A percentile compares a stretch with the other conserved stretches of the same genome.
phyloP scores from a whole-genome alignment of 306 rosid species.

The Begonia loranthoides region DNA sequence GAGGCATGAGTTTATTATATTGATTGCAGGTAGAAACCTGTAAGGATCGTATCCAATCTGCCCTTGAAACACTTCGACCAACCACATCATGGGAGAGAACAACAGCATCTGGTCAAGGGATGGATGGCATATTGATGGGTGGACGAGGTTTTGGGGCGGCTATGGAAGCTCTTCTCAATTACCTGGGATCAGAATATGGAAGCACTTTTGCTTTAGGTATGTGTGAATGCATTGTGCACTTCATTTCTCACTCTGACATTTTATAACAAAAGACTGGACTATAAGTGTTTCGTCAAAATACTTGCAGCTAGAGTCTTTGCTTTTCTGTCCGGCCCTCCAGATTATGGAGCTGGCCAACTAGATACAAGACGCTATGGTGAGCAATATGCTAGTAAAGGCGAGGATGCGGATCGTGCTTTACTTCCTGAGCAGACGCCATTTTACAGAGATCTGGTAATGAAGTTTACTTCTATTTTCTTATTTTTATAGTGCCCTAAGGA shows the following conservation, averaged over 20 bases:
- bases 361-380: slow-evolving; percentile 93
- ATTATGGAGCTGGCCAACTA: slow-evolving; percentile 89
- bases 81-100: slow-evolving; percentile 98
- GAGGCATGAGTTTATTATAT: slow-evolving; percentile 11
- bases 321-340: slow-evolving; percentile 90
- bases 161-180: slow-evolving; percentile 81
- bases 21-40: slow-evolving; percentile 71
- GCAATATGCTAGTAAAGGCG: slow-evolving; percentile 97
- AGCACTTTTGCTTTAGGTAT: slow-evolving; percentile 92
- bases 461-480: slow-evolving; percentile 4
- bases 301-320: slow-evolving; percentile 88
- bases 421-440: slow-evolving; percentile 97
- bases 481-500: slow-evolving; percentile 7
- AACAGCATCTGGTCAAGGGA: slow-evolving; percentile 70
- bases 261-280: background rate
- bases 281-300: slow-evolving; percentile 5
- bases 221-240: background rate
- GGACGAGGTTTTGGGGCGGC: slow-evolving; percentile 94
- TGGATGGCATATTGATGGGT: slow-evolving; percentile 86
- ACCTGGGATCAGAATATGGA: slow-evolving; percentile 96
- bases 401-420: slow-evolving; percentile 93
- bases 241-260: background rate
- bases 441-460: slow-evolving; percentile 73
- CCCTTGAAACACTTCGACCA: slow-evolving; percentile 93
- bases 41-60: slow-evolving; percentile 84